A percentile compares a stretch with the other conserved stretches of the same genome.
Evolutionary conservation across 2,329 filamentous ascomycete genomes (phyloP).

Genomic region (Aspergillus transmontanensis): DNA sequence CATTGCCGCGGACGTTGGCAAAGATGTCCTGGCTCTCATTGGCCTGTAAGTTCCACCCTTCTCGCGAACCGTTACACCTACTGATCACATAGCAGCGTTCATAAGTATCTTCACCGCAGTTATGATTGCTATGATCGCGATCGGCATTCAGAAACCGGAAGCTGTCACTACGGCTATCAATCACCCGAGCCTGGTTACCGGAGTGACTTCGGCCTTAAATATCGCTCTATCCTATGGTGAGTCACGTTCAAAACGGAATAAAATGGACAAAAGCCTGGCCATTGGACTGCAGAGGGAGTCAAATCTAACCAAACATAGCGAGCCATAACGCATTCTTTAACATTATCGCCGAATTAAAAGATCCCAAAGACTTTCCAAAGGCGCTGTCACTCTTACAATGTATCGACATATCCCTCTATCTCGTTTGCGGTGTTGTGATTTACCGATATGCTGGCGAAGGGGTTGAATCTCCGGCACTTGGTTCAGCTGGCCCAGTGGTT

Average conservation of each 20-base stretch:
- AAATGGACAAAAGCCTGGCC: not conserved
- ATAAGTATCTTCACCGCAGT: conserved; percentile 64
- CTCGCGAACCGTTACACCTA: accelerated
- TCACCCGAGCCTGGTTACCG: not conserved
- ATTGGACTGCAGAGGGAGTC: not conserved
- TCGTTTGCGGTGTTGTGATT: conserved; percentile 66
- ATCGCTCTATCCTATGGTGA: conserved; percentile 11
- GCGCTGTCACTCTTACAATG: conserved; percentile 62
- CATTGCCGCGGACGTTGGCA: conserved; percentile 61
- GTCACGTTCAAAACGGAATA: conserved; percentile 48
- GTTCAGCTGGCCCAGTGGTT: conserved; percentile 57
- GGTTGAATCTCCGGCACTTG: conserved; percentile 66
- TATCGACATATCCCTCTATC: conserved; percentile 63
- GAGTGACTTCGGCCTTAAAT: not conserved
- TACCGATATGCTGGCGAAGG: conserved; percentile 64
- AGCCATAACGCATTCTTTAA: conserved; percentile 67
- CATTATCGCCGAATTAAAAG: conserved; percentile 64
- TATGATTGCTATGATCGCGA: conserved; percentile 64
- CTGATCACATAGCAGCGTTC: conserved; percentile 45
- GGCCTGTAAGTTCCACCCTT: conserved; percentile 36
- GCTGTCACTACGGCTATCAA: not conserved
- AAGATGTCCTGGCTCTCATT: conserved; percentile 63
- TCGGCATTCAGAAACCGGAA: conserved; percentile 53
- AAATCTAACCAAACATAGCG: conserved; percentile 23
- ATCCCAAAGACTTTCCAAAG: conserved; percentile 61